Evolutionary conservation across 352 stramenopile genomes (phyloP).

Genomic region (Pythium utonaiense): DNA sequence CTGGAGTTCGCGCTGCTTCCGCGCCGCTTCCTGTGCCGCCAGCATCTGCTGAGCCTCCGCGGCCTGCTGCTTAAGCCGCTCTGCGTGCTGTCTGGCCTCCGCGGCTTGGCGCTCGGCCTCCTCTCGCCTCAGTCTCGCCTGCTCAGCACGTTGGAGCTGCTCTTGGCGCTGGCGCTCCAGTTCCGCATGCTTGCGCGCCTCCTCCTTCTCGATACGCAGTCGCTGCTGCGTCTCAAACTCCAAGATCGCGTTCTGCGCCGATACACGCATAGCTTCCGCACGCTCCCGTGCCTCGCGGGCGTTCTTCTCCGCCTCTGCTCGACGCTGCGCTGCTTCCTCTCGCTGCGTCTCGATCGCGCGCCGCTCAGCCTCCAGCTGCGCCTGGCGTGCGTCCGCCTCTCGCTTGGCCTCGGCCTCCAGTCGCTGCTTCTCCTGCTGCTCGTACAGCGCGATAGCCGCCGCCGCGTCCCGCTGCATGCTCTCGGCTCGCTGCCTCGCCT

Average conservation of each 20-base stretch:
- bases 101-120: slow-evolving; percentile 49
- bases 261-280: slow-evolving; percentile 54
- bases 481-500: slow-evolving; percentile 42
- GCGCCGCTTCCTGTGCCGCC: slow-evolving; percentile 51
- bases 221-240: slow-evolving; percentile 69
- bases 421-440: slow-evolving; percentile 47
- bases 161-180: slow-evolving; percentile 58
- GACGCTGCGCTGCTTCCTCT: slow-evolving; percentile 38
- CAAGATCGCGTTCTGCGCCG: slow-evolving; percentile 52
- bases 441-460: slow-evolving; percentile 38
- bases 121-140: slow-evolving; percentile 48
- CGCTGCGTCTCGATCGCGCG: slow-evolving; percentile 49
- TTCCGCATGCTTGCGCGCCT: slow-evolving; percentile 53
- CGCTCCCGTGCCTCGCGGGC: slow-evolving; percentile 61
- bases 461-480: slow-evolving; percentile 39
- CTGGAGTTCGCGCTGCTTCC: slow-evolving; percentile 35
- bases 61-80: slow-evolving; percentile 52
- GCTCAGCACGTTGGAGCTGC: slow-evolving; percentile 51
- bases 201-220: slow-evolving; percentile 53
- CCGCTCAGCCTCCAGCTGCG: slow-evolving; percentile 34
- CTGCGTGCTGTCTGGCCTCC: slow-evolving; percentile 52
- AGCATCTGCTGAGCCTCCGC: slow-evolving; percentile 51
- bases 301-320: slow-evolving; percentile 53
- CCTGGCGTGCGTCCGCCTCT: slow-evolving; percentile 26
- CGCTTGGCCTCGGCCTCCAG: slow-evolving; percentile 30